Evolutionary conservation across 2,329 filamentous ascomycete genomes (phyloP).

Genomic region (Phyllosticta citrichinensis): DNA sequence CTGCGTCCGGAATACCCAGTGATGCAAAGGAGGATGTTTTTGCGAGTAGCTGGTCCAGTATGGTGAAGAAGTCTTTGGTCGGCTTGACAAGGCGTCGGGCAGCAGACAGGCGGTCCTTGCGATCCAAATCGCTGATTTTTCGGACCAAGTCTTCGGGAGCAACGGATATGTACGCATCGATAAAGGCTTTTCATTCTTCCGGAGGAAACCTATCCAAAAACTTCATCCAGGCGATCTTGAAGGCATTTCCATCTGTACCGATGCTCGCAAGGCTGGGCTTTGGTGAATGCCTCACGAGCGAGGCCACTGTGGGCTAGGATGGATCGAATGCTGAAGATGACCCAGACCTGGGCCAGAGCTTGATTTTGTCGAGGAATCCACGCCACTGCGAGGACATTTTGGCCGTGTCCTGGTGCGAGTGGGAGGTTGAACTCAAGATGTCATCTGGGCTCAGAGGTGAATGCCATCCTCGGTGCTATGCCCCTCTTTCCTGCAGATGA

Average conservation of each 20-base stretch:
- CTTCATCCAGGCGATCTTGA: neutral
- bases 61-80: neutral
- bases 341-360: neutral
- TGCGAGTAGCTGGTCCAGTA: neutral
- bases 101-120: neutral
- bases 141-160: neutral
- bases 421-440: too few species aligned
- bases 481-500: too few species aligned
- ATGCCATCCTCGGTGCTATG: too few species aligned
- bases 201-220: neutral
- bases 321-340: neutral
- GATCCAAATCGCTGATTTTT: neutral
- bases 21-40: neutral
- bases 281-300: neutral
- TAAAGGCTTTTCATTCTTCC: neutral
- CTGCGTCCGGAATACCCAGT: neutral
- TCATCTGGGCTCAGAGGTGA: too few species aligned
- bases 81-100: neutral
- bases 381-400: neutral
- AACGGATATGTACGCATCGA: neutral
- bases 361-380: neutral
- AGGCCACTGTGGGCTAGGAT: neutral
- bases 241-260: neutral
- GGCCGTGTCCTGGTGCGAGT: too few species aligned
- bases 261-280: neutral